These are phyloP conservation scores for Silene conica DNA, from an alignment of 148 eudicot genomes.

Conservation along the genomic window DNA sequence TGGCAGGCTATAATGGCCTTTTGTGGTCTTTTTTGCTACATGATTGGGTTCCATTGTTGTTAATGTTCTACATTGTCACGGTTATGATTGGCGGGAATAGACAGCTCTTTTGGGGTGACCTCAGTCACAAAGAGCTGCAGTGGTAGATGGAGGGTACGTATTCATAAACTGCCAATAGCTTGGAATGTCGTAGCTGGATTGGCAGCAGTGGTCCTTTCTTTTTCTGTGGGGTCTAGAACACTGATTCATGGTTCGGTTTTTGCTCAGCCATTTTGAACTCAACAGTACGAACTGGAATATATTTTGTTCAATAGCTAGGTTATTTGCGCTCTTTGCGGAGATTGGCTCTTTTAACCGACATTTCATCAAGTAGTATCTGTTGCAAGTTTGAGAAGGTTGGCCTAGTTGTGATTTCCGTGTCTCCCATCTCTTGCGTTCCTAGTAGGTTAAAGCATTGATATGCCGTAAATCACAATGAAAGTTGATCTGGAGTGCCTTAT, in stretches of 20 bases:
- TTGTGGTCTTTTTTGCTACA: conserved; percentile 33
- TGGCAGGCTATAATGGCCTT: conserved; percentile 52
- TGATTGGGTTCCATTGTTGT: conserved; percentile 34
- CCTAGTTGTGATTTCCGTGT: conserved; percentile 1
- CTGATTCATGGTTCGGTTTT: background rate
- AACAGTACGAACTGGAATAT: background rate
- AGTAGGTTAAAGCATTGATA: conserved; percentile 8
- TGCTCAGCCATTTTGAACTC: background rate
- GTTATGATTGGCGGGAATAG: conserved; percentile 13
- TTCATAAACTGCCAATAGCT: conserved; percentile 23
- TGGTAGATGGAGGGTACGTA: conserved; percentile 21
- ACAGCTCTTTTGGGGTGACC: conserved; percentile 27
- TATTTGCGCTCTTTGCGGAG: background rate
- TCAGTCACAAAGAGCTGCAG: conserved; percentile 24
- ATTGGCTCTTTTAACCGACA: background rate
- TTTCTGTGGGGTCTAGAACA: background rate
- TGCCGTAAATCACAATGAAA: background rate
- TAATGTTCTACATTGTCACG: conserved; percentile 25
- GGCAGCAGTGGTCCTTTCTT: conserved; percentile 17
- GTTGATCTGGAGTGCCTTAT: conserved; percentile 4
- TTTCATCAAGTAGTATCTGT: conserved; percentile 1
- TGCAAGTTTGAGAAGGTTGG: background rate
- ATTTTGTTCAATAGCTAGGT: background rate
- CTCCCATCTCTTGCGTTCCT: conserved; percentile 1
- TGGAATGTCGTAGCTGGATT: conserved; percentile 24